Percentiles rank a stretch among this genome's conserved stretches.
Evolutionary conservation across 192 early-diverging fungal species (phyloP).

Genomic region (Lobosporangium transversale): DNA sequence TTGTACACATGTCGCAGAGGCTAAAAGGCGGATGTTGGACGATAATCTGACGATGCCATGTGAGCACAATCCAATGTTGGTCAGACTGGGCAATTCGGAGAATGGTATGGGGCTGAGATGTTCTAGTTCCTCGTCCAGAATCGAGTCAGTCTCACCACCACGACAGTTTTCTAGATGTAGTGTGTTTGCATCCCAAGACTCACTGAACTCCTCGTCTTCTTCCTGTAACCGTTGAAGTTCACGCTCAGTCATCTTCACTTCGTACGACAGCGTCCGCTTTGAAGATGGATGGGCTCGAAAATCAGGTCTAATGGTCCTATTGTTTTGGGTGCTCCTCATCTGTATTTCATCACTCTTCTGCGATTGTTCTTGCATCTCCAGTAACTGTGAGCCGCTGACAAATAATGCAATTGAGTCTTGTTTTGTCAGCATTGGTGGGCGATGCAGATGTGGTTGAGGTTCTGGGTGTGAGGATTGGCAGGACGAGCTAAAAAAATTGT

Average conservation of each 20-base stretch:
- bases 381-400: neutral
- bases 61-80: constrained; percentile 69
- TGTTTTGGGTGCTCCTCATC: neutral
- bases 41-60: constrained; percentile 68
- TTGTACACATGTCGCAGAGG: constrained; percentile 69
- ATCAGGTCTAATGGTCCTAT: constrained; percentile 8
- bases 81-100: constrained; percentile 53
- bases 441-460: neutral
- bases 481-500: constrained; percentile 24
- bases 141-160: constrained; percentile 18
- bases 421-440: constrained; percentile 7
- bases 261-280: constrained; percentile 9
- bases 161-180: constrained; percentile 6
- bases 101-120: constrained; percentile 47
- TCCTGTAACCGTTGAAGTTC: constrained; percentile 7
- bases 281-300: constrained; percentile 5
- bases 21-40: constrained; percentile 75
- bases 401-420: constrained; percentile 15
- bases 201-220: constrained; percentile 7
- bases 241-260: constrained; percentile 2
- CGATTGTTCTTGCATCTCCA: neutral
- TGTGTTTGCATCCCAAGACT: constrained; percentile 2
- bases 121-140: constrained; percentile 34
- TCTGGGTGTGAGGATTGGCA: neutral
- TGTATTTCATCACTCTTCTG: constrained; percentile 22